These are phyloP conservation scores for Kalmanozyma brasiliensis DNA, from an alignment of 1,284 basidiomycete species.

Conservation along the genomic window DNA sequence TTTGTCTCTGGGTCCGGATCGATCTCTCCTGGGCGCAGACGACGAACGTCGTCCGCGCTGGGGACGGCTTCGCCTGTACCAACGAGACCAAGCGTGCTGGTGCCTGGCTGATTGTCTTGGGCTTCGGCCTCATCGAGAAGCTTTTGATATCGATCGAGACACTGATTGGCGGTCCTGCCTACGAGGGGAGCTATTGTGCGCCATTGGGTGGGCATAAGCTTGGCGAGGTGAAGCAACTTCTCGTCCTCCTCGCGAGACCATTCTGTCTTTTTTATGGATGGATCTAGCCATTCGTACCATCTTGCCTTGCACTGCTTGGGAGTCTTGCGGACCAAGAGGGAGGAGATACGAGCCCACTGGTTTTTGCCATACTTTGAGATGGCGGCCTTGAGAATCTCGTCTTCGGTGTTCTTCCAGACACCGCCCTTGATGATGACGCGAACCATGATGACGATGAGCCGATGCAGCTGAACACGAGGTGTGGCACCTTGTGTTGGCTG, in stretches of 20 bases:
- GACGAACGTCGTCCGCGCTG: slow-evolving; percentile 87
- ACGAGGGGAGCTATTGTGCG: slow-evolving; percentile 98
- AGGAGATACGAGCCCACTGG: slow-evolving; percentile 94
- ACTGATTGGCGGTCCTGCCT: slow-evolving; percentile 97
- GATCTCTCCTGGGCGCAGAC: slow-evolving; percentile 92
- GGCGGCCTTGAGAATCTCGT: slow-evolving; percentile 68
- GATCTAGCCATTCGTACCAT: slow-evolving; percentile 99
- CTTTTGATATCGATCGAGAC: slow-evolving; percentile 97
- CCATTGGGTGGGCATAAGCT: slow-evolving; percentile 99
- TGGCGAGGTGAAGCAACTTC: slow-evolving; percentile 95
- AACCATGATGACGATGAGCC: slow-evolving; percentile 51
- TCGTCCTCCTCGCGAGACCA: slow-evolving; percentile 88
- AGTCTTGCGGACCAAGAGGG: slow-evolving; percentile 95
- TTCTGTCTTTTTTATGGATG: slow-evolving; percentile 99
- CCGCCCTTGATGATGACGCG: slow-evolving; percentile 67
- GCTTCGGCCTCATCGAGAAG: slow-evolving; percentile 89
- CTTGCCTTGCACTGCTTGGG: slow-evolving; percentile 98
- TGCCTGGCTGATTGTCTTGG: slow-evolving; percentile 49
- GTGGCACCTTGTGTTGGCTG: too few species aligned
- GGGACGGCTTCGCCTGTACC: slow-evolving; percentile 84
- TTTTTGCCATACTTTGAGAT: slow-evolving; percentile 68
- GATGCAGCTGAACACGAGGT: background rate
- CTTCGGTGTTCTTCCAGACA: slow-evolving; percentile 68
- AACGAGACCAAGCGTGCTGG: slow-evolving; percentile 74
- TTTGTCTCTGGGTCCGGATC: slow-evolving; percentile 99